Percentiles rank a stretch among this genome's conserved stretches.
Evolutionary conservation across 2,329 filamentous ascomycete genomes (phyloP).

Genomic region (Sporothrix curviconia): DNA sequence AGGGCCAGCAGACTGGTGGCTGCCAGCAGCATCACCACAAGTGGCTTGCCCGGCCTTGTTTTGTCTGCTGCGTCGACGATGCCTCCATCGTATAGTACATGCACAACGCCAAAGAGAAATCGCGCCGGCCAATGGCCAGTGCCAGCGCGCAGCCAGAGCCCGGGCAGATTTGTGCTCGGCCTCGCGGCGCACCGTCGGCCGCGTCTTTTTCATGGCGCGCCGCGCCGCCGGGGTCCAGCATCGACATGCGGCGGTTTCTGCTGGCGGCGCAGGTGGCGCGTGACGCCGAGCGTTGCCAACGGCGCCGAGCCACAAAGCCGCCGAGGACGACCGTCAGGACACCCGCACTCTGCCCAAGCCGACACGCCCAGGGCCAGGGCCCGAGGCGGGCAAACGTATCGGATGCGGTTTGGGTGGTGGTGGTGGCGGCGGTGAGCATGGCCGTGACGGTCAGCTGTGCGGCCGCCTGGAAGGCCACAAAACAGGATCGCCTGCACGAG

Average conservation of each 20-base stretch:
- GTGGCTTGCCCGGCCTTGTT: too few species aligned
- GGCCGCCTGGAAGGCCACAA: slow-evolving; percentile 24
- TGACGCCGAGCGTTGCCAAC: slow-evolving; percentile 26
- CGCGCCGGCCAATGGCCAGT: slow-evolving; percentile 24
- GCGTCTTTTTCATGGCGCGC: not conserved
- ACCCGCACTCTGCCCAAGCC: too few species aligned
- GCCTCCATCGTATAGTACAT: too few species aligned
- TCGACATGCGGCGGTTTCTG: slow-evolving; percentile 12
- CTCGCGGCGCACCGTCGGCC: slow-evolving; percentile 20
- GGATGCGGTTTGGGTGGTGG: not conserved
- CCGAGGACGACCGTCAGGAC: slow-evolving; percentile 22
- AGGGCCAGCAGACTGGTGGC: slow-evolving; percentile 26
- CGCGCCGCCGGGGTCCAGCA: not conserved
- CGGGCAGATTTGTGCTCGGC: slow-evolving; percentile 30
- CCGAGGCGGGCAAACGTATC: slow-evolving; percentile 25
- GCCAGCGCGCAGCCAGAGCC: slow-evolving; percentile 27
- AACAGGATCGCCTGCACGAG: slow-evolving; percentile 26
- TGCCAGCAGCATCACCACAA: slow-evolving; percentile 23
- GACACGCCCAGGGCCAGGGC: slow-evolving; percentile 15
- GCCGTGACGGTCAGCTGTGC: slow-evolving; percentile 28
- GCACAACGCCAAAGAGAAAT: slow-evolving; percentile 28
- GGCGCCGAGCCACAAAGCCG: slow-evolving; percentile 25
- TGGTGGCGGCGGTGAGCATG: not conserved
- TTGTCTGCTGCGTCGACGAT: too few species aligned
- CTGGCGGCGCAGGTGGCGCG: slow-evolving; percentile 19